Percentiles rank a stretch among this genome's conserved stretches.
Conservation (phyloP, 1,284 basidiomycete species). For the Trichosporon sp. region DNA sequence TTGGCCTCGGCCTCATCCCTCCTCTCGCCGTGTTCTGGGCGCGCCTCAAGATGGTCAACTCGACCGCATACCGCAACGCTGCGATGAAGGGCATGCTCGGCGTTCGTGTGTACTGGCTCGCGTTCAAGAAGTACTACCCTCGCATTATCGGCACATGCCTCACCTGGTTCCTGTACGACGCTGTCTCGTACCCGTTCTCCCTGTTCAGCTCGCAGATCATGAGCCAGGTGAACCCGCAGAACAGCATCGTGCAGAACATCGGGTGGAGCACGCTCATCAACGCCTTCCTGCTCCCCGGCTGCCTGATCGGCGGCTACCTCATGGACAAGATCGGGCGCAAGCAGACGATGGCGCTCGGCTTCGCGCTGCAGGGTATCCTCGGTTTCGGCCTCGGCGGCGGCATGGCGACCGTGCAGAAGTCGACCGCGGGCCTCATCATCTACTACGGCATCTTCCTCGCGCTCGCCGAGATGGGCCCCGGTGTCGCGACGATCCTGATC, state of each 20-base stretch:
- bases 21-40: constrained; percentile 62
- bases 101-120: constrained; percentile 47
- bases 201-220: constrained; percentile 61
- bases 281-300: constrained; percentile 55
- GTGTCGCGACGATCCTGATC: constrained; percentile 49
- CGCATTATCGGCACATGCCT: constrained; percentile 64
- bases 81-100: constrained; percentile 59
- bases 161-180: constrained; percentile 73
- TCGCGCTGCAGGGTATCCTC: constrained; percentile 19
- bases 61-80: constrained; percentile 61
- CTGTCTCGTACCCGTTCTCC: constrained; percentile 70
- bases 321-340: constrained; percentile 56
- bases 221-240: constrained; percentile 53
- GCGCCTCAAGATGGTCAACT: constrained; percentile 62
- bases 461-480: constrained; percentile 20
- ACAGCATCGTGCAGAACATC: constrained; percentile 43
- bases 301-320: constrained; percentile 68
- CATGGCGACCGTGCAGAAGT: constrained; percentile 19
- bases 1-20: constrained; percentile 65
- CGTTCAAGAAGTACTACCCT: constrained; percentile 65
- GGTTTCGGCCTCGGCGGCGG: constrained; percentile 25
- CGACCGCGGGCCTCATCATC: constrained; percentile 28
- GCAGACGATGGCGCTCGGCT: constrained; percentile 26
- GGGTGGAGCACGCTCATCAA: constrained; percentile 36
- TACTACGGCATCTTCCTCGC: constrained; percentile 25